A percentile compares a stretch with the other conserved stretches of the same genome.
These are phyloP conservation scores for Herpetospermum pedunculosum DNA, from an alignment of 306 rosid genomes.

Conservation along the genomic window DNA sequence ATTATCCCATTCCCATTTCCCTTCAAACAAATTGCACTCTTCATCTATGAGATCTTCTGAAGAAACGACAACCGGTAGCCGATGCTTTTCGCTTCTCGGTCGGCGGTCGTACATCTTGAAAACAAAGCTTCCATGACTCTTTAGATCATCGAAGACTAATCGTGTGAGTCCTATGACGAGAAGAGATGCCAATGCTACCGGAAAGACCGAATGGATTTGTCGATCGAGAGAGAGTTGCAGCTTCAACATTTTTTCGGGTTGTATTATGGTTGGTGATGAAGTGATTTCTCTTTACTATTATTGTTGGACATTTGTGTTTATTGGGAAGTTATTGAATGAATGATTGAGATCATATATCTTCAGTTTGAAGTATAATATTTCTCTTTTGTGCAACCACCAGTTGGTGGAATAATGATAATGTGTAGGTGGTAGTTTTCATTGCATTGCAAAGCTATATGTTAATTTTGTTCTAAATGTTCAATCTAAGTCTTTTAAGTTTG, in stretches of 20 bases:
- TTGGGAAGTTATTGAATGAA: not conserved
- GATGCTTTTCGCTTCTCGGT: constrained; percentile 20
- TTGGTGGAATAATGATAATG: constrained; percentile 80
- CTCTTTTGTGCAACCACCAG: constrained; percentile 50
- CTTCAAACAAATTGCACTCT: constrained; percentile 61
- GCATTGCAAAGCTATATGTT: not conserved
- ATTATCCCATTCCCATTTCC: constrained; percentile 88
- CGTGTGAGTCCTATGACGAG: constrained; percentile 47
- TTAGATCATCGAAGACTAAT: constrained; percentile 44
- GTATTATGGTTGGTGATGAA: constrained; percentile 1
- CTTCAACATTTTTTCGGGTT: constrained; percentile 23
- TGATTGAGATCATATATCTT: constrained; percentile 32
- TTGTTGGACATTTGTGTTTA: constrained; percentile 3
- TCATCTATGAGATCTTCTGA: constrained; percentile 43
- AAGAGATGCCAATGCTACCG: constrained; percentile 43
- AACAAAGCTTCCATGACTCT: constrained; percentile 31
- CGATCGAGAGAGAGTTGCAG: constrained; percentile 32
- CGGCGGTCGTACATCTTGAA: constrained; percentile 22
- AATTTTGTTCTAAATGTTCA: not conserved
- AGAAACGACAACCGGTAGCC: constrained; percentile 28
- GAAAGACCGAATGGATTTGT: constrained; percentile 41
- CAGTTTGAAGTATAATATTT: constrained; percentile 29
- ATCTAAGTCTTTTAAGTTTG: not conserved
- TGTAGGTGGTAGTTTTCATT: constrained; percentile 5
- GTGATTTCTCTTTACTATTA: not conserved